Base-by-base conservation (phyloP, 2,329 filamentous ascomycete genomes). In the Diplocarpon rosae region DNA sequence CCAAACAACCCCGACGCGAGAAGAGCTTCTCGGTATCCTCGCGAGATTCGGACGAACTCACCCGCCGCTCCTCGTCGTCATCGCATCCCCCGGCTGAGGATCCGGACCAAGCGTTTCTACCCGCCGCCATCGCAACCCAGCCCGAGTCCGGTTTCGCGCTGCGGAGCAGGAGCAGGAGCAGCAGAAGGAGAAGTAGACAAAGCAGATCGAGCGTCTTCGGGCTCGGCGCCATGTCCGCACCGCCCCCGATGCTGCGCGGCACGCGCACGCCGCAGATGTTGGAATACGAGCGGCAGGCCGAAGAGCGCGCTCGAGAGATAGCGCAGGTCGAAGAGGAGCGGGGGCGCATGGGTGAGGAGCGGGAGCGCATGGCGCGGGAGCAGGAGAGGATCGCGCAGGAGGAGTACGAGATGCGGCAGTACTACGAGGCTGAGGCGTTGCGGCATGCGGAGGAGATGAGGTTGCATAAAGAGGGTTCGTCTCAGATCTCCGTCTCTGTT, bases 341-440 rank as follows among this genome's bases (percentile, higher is more conserved):
- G 20, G 48, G 53, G 3, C 48, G 54, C 7, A 60, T 60, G 57
- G 17, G 49, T 2, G 54, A 53, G 3, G 54, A 50, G 11, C 43
- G 54, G 41, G 32, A 39, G 0, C 51, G 50, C 33, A 58, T 60
- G 27, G 40, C 46, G 15, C 37, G 42, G 14, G 58, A 60, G 39
- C 47, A 52, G 24, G 56, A 59, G 17, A 20, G 58, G 16, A 59
- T 60, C 32, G 56, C 57, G 3, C 57, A 59, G 36, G 58, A 60
- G 37, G 55, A 60, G 34, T 58, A 60, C 41, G 58, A 60, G 36
- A 60, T 60, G 56, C 47, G 51, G 15, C 57, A 59, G 37, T 60
- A 59, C 33, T 60, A 60, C 30, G 57, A 59, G 38, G 56, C 56
- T 1, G 58, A 60, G 39, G 56, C 56, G 9, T 43, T 60, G 43